Evolutionary conservation across 208 protist genomes (phyloP), one percentile per base, ranked within the genome.

Genomic region (Acanthamoeba sp.): DNA sequence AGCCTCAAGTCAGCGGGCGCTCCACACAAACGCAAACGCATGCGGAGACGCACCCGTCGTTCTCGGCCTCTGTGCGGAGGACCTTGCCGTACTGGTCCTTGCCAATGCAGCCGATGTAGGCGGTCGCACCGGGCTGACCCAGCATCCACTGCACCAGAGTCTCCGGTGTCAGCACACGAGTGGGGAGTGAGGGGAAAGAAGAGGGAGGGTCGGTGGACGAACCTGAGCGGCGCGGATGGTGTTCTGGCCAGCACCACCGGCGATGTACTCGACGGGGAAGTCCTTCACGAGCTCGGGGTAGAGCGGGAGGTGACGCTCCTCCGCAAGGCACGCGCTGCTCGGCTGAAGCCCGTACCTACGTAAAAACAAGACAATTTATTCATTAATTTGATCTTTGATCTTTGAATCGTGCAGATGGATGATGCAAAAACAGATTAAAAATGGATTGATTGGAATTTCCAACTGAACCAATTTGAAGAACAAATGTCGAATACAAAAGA

Each of bases 181-280:
- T n/a, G n/a, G n/a, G n/a, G n/a, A n/a, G n/a, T n/a, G n/a, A n/a
- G n/a, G n/a, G 10, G 32, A 48, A 59, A 59, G 10, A 29, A n/a
- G n/a, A n/a, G n/a, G n/a, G n/a, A n/a, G n/a, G n/a, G n/a, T n/a
- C n/a, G n/a, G 78, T 12, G 4, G 42, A 84, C 42, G 27, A 29
- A 95, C 93, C 93, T 99, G 98, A 57, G 97, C 97, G 45, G 99
- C 98, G 62, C 99, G 97, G 4, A 99, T 98, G 27, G 98, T 98
- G 98, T 99, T 99, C 94, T 99, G 98, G 12, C 98, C 99, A 40
- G 99, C 98, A 91, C 99, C 99, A 85, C 99, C 99, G 20, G 99
- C 98, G 36, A 99, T 98, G 96, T 99, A 99, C 73, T 98, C 96
- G 20, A 99, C 98, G 20, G 95, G 89, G 24, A 95, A 96, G 57